Conservation (phyloP, 2,329 filamentous ascomycete species). For the Colletotrichum agaves region DNA sequence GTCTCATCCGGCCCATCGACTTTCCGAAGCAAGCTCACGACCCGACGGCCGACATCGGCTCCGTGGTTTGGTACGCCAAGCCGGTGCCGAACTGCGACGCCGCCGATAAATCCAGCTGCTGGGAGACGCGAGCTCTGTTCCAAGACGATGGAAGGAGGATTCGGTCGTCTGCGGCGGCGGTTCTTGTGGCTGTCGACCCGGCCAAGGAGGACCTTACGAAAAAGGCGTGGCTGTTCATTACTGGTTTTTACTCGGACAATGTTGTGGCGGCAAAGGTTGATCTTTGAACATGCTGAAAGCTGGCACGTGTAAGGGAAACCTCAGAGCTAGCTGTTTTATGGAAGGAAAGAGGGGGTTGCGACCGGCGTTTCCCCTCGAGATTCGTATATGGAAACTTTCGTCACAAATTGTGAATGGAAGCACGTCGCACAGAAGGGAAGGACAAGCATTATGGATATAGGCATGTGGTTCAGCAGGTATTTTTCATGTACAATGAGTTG, state of each 20-base stretch:
- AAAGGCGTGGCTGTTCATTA: conserved; percentile 67
- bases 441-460: no score
- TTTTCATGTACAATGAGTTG: no score
- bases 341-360: no score
- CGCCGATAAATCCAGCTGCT: conserved; percentile 42
- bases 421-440: no score
- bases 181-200: conserved; percentile 64
- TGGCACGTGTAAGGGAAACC: no score
- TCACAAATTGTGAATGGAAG: no score
- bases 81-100: conserved; percentile 19
- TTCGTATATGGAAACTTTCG: no score
- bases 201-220: conserved; percentile 53
- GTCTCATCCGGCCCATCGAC: conserved; percentile 54
- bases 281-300: conserved; percentile 42
- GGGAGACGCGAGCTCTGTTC: conserved; percentile 62
- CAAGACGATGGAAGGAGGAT: conserved; percentile 65
- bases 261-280: conserved; percentile 64
- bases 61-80: conserved; percentile 57
- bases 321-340: no score
- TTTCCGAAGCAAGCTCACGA: conserved; percentile 47
- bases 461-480: no score
- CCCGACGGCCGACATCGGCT: conserved; percentile 51
- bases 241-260: conserved; percentile 62
- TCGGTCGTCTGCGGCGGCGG: conserved; percentile 60
- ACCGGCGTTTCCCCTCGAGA: no score